Conservation (phyloP, 306 rosid genomes). For the Casuarina equisetifolia region DNA sequence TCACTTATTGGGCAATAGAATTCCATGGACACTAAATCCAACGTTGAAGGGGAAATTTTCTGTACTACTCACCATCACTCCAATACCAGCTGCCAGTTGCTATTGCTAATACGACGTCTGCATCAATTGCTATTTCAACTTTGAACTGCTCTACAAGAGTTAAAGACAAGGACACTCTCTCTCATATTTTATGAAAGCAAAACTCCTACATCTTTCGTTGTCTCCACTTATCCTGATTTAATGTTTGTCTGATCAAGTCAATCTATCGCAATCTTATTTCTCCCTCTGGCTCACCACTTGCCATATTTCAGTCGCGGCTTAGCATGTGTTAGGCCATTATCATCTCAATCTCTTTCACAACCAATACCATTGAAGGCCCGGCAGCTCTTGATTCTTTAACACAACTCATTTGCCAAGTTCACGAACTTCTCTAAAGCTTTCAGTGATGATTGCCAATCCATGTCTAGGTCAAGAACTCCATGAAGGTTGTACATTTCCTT, state of each 20-base stretch:
- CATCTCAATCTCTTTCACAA: slow-evolving; percentile 44
- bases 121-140: not conserved
- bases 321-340: slow-evolving; percentile 10
- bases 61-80: no score
- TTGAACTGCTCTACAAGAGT: not conserved
- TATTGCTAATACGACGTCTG: not conserved
- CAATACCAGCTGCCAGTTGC: no score
- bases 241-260: no score
- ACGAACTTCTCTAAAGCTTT: slow-evolving; percentile 35
- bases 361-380: slow-evolving; percentile 46
- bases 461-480: slow-evolving; percentile 29
- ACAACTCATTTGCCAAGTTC: slow-evolving; percentile 44
- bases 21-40: no score
- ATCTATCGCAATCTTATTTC: no score
- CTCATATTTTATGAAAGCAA: no score
- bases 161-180: not conserved
- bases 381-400: slow-evolving; percentile 30
- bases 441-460: slow-evolving; percentile 19
- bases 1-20: no score
- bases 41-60: no score
- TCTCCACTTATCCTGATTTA: no score
- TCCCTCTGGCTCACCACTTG: no score
- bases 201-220: no score
- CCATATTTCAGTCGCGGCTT: no score
- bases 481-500: slow-evolving; percentile 33